These are phyloP conservation scores for Nicotiana obtusifolia DNA, from an alignment of 257 asterid species.

Conservation along the genomic window DNA sequence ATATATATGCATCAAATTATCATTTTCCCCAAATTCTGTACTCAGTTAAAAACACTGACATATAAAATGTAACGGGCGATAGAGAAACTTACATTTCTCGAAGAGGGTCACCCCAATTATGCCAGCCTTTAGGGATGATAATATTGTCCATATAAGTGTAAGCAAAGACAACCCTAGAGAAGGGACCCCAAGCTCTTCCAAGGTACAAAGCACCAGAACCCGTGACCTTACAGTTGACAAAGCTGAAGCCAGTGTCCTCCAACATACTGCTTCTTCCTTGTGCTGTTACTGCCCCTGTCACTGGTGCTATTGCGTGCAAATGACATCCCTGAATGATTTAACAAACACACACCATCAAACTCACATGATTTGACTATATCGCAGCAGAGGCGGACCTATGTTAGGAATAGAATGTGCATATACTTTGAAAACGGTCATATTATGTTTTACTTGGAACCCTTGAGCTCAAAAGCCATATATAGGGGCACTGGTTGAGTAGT, in stretches of 20 bases:
- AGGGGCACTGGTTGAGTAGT: no score
- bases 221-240: slow-evolving; percentile 81
- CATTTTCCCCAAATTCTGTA: neutral
- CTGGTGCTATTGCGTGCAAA: slow-evolving; percentile 77
- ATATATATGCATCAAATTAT: no score
- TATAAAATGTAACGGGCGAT: neutral
- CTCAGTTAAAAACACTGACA: no score
- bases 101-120: slow-evolving; percentile 91
- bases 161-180: slow-evolving; percentile 85
- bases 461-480: no score
- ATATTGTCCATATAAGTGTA: slow-evolving; percentile 89
- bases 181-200: slow-evolving; percentile 99
- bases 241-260: slow-evolving; percentile 79
- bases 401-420: no score
- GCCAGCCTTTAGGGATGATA: slow-evolving; percentile 92
- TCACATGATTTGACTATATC: neutral
- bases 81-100: slow-evolving; percentile 64
- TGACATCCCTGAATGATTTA: slow-evolving; percentile 44
- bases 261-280: slow-evolving; percentile 71
- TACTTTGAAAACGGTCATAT: no score
- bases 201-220: slow-evolving; percentile 92
- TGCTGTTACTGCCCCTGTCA: slow-evolving; percentile 84
- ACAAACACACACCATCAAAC: no score
- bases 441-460: no score
- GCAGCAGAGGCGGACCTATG: no score